These are phyloP conservation scores for Tephrocybe rancida DNA, from an alignment of 768 basidiomycete species.

Conservation along the genomic window DNA sequence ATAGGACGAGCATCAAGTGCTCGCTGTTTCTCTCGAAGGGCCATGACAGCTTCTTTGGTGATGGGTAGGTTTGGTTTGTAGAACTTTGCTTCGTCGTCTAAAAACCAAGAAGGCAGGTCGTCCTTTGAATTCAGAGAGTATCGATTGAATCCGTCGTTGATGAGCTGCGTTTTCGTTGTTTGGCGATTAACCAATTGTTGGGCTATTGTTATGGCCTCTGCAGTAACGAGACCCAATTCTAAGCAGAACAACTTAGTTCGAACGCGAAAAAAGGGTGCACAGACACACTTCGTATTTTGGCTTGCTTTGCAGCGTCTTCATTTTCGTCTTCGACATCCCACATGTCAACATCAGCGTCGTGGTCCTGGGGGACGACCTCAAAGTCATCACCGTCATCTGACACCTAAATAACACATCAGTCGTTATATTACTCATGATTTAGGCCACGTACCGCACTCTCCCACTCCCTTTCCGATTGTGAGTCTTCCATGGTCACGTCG, in stretches of 20 bases:
- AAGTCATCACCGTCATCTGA: conserved; percentile 53
- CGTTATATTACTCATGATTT: neutral
- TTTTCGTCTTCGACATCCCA: conserved; percentile 86
- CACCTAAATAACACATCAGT: neutral
- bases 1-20: conserved; percentile 96
- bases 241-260: conserved; percentile 5
- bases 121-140: conserved; percentile 93
- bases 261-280: neutral
- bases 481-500: conserved; percentile 17
- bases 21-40: conserved; percentile 86
- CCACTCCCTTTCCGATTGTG: conserved; percentile 23
- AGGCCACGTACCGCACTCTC: conserved; percentile 15
- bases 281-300: conserved; percentile 62
- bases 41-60: conserved; percentile 91
- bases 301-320: conserved; percentile 66
- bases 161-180: conserved; percentile 83
- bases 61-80: conserved; percentile 96
- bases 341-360: conserved; percentile 61
- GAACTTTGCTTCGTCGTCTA: conserved; percentile 92
- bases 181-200: conserved; percentile 89
- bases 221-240: conserved; percentile 85
- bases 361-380: conserved; percentile 71
- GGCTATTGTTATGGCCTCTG: conserved; percentile 90
- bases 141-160: conserved; percentile 96
- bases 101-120: conserved; percentile 92